Evolutionary conservation across 2,329 filamentous ascomycete species (phyloP).

Genomic region (Phyllosticta citriasiana): DNA sequence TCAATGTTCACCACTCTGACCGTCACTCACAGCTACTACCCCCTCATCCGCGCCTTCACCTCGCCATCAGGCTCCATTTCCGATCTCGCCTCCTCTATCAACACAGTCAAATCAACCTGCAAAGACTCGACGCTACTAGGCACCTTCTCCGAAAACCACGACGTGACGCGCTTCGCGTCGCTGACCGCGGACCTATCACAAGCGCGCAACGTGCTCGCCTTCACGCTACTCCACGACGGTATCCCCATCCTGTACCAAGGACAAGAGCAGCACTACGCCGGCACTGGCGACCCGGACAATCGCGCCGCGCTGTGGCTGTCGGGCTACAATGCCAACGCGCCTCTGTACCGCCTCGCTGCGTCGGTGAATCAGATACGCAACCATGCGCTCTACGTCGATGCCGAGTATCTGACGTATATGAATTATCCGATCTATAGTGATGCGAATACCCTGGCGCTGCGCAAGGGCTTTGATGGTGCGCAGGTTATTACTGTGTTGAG

Average conservation of each 20-base stretch:
- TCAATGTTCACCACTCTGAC: background rate
- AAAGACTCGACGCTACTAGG: slow-evolving; percentile 28
- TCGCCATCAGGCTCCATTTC: slow-evolving; percentile 27
- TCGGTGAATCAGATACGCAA: slow-evolving; percentile 35
- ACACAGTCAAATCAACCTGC: slow-evolving; percentile 25
- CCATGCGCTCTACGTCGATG: slow-evolving; percentile 29
- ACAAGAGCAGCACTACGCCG: slow-evolving; percentile 33
- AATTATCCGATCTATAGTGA: slow-evolving; percentile 36
- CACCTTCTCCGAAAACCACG: slow-evolving; percentile 33
- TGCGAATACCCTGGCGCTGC: slow-evolving; percentile 33
- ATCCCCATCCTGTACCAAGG: slow-evolving; percentile 35
- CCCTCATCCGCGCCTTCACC: slow-evolving; percentile 27
- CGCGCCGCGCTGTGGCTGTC: slow-evolving; percentile 31
- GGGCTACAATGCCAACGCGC: slow-evolving; percentile 29
- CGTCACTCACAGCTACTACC: slow-evolving; percentile 21
- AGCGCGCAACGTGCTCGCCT: slow-evolving; percentile 30
- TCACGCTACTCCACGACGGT: slow-evolving; percentile 31
- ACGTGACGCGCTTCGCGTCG: slow-evolving; percentile 30
- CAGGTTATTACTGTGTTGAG: slow-evolving; percentile 36
- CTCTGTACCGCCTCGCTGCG: slow-evolving; percentile 29
- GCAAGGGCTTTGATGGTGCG: slow-evolving; percentile 32
- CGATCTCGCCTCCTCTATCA: slow-evolving; percentile 25
- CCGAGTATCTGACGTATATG: slow-evolving; percentile 32
- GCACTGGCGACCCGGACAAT: slow-evolving; percentile 27
- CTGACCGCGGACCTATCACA: slow-evolving; percentile 26